Base-by-base conservation (phyloP, 2,329 filamentous ascomycete species). In the Esteya vermicola region DNA sequence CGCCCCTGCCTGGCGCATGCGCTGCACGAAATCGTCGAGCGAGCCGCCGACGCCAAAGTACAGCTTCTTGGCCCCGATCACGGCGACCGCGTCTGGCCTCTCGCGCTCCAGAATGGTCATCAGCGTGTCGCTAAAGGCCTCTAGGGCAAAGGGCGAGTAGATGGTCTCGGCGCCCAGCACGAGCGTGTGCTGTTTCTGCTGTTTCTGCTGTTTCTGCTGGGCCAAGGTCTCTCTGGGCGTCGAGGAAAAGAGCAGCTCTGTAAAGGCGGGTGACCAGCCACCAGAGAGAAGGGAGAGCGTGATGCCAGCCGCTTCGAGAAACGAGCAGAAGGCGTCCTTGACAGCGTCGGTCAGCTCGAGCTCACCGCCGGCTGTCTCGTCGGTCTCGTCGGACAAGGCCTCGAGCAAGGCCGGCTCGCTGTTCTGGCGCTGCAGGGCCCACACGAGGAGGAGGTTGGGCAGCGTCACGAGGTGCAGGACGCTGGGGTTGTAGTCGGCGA, bases 1-100 rank as follows among this genome's bases (percentile, higher is more conserved):
- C 10, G 60, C 64, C 3, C 72, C 74, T 28, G 63, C 63, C 1
- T 54, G 59, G 40, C 60, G 60, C 32, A 74, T 68, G 46, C 60
- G 63, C 38, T 64, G 58, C 36, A 78, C 61, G 49, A 91, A 85
- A 47, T 83, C 82, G 54, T 85, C 80, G 19, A 91, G 68, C 18
- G 82, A 86, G 0, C 84, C 84, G 0, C 84, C 84, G 6, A 91
- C 84, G 3, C 84, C 84, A 58, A 91, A 91, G 57, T 91, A 91
- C 10, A 88, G 67, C 47, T 75, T 72, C 62, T 91, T 91, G 1
- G 84, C 84, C 3, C 72, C 83, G 6, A 89, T 69, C 18, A 85
- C 62, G 1, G 79, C 76, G 36, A 75, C 72, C 38, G 62, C 60
- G 38, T 65, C 53, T 48, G 2, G 49, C 49, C 40, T 56, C 51